Base-by-base conservation (phyloP, 2,329 filamentous ascomycete genomes). In the Neonectria magnoliae region DNA sequence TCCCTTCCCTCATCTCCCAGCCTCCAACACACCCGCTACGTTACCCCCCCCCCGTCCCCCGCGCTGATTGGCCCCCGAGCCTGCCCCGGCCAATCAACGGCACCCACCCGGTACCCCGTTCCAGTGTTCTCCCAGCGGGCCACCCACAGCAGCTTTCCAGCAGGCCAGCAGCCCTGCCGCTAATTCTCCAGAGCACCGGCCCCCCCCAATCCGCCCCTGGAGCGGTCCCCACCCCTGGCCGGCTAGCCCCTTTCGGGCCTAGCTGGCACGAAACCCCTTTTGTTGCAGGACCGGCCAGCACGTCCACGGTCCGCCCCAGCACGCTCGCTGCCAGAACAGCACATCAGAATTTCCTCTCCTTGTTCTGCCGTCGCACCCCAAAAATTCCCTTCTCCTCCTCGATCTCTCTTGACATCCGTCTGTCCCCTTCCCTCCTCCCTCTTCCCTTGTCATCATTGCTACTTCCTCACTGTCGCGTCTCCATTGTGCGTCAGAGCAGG, bases 391-490 rank as follows among this genome's bases (percentile, higher is more conserved):
- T 66, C 68, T 70, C 71, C 70, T 73, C 64, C 57, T 58, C 54
- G 64, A 65, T 58, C 56, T 52, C 51, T 64, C 62, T 66, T 63
- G 64, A 60, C 60, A 25, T 68, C 69, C 65, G 67, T 71, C 64
- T 66, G 62, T 69, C 67, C 70, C 66, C 68, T 66, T 69, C 31
- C 27, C 61, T 71, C 68, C 67, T 69, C 66, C 66, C 64, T 66
- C 72, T 72, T 67, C 72, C 67, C 69, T 67, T 72, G 67, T 71
- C 76, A 75, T 78, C 78, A 78, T 79, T 78, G 77, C 76, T 78
- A 77, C 76, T 79, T 77, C 76, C 75, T 72, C 69, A 69, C 65
- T 68, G 72, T 73, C 70, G 70, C 69, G 64, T 62, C 33, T 60
- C 61, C 64, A 64, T 72, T 64, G 70, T 71, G 73, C 71, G 68